Evolutionary conservation across 2,329 filamentous ascomycete genomes (phyloP), one percentile per base, ranked within the genome.

Genomic region (Claviceps capensis): DNA sequence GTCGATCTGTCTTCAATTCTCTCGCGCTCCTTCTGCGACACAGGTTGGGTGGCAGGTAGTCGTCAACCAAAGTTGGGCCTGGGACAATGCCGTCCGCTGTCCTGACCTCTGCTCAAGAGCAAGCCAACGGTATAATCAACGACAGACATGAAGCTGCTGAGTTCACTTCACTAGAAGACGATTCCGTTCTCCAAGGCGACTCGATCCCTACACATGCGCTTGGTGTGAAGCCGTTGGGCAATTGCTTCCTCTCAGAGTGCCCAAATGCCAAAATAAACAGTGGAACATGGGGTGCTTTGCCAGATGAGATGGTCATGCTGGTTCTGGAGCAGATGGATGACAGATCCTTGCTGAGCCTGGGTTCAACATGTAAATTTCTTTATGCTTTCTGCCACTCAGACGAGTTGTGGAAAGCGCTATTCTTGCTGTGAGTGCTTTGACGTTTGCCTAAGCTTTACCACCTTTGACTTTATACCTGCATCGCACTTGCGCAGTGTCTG

Each of bases 321-420:
- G 64, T 95, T 16, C 69, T 96, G 55, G 91, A 96, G 65, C 80
- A 73, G 60, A 73, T 96, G 46, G 83, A 90, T 60, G 72, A 78
- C 48, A 60, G 66, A 9, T 72, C 75, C 50, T 70, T 97, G 50
- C 67, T 83, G 52, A 69, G 68, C 7, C 70, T 97, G 43, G 88
- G 88, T 8, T 78, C 78, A 52, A 86, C 89, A 5, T 95, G 90
- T 72, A 88, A 82, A 65, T 89, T 87, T 50, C 70, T 97, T 16
- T 91, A 89, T 72, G 90, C 89, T 1, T 94, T 91, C 64, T 86
- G 84, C 51, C 76, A 83, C 48, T 81, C 81, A 47, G 91, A 96
- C 57, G 91, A 97, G 61, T 66, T 96, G 38, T 97, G 91, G 91
- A 90, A 93, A 67, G 68, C 82, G 17, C 67, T 95, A 19, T 94